Evolutionary conservation across 306 rosid species (phyloP).

Genomic region (Sophora flavescens): DNA sequence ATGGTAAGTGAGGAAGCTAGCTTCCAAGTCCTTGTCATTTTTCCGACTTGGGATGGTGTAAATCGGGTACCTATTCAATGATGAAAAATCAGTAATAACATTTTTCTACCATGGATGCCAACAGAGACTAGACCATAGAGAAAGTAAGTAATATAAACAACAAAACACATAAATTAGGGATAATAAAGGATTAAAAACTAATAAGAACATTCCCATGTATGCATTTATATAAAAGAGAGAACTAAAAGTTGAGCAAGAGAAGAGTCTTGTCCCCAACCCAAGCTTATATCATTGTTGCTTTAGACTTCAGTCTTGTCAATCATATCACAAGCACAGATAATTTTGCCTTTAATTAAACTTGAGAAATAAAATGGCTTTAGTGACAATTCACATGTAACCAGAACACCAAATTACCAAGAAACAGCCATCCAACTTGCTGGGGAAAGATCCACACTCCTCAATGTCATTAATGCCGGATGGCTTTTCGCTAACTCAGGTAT

Average conservation of each 20-base stretch:
- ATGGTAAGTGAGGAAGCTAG: slow-evolving; percentile 86
- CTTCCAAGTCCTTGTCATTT: slow-evolving; percentile 68
- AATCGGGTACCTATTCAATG: slow-evolving; percentile 75
- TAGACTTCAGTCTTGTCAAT: neutral
- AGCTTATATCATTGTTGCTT: slow-evolving; percentile 4
- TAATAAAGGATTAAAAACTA: neutral
- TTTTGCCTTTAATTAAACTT: slow-evolving; percentile 7
- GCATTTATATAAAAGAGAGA: neutral
- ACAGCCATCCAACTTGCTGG: slow-evolving; percentile 97
- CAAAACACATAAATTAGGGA: neutral
- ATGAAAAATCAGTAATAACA: slow-evolving; percentile 20
- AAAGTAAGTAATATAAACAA: neutral
- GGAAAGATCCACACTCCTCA: slow-evolving; percentile 81
- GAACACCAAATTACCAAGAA: slow-evolving; percentile 65
- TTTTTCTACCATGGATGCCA: slow-evolving; percentile 22
- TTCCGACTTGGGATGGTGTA: slow-evolving; percentile 70
- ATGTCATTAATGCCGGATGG: slow-evolving; percentile 63
- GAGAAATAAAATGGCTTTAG: neutral
- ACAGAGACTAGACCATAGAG: neutral
- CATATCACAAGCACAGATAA: slow-evolving; percentile 12
- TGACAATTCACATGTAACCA: slow-evolving; percentile 28
- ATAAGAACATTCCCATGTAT: neutral
- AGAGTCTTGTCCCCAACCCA: neutral
- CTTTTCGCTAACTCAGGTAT: slow-evolving; percentile 64
- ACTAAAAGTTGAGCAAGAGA: slow-evolving; percentile 2